These are phyloP conservation scores for Aspergillus incahuasiensis DNA, from an alignment of 495 filamentous ascomycete species.

Conservation along the genomic window DNA sequence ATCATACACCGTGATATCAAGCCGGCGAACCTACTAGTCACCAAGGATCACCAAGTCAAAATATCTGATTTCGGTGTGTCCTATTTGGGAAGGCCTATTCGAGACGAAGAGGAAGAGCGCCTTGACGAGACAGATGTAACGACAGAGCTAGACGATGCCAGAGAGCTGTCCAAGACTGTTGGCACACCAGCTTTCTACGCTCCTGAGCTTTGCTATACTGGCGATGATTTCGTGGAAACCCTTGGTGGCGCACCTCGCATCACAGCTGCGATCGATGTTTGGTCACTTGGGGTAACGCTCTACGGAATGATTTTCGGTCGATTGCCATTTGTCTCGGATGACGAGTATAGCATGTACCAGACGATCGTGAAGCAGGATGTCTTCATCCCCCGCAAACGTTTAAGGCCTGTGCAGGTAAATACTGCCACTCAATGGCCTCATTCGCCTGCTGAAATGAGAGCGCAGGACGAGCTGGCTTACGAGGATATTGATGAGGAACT, in stretches of 20 bases:
- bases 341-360: conserved; percentile 85
- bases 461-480: conserved; percentile 68
- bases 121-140: conserved; percentile 73
- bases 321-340: conserved; percentile 84
- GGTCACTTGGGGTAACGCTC: conserved; percentile 92
- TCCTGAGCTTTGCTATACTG: conserved; percentile 89
- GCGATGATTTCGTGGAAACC: conserved; percentile 42
- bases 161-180: conserved; percentile 94
- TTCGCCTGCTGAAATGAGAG: conserved; percentile 47
- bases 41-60: conserved; percentile 79
- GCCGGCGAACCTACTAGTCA: conserved; percentile 92
- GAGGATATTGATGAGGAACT: conserved; percentile 82
- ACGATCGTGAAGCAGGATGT: conserved; percentile 86
- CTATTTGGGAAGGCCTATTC: conserved; percentile 81
- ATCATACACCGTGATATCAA: conserved; percentile 99
- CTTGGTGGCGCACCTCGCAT: conserved; percentile 49
- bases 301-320: conserved; percentile 94
- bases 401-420: conserved; percentile 68
- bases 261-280: conserved; percentile 82
- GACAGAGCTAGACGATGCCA: conserved; percentile 78
- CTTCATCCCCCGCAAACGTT: conserved; percentile 75
- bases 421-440: conserved; percentile 36
- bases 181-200: conserved; percentile 98
- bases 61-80: conserved; percentile 99
- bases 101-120: conserved; percentile 72